Base-by-base conservation (phyloP, 495 filamentous ascomycete species). In the Penicillium turbatum region DNA sequence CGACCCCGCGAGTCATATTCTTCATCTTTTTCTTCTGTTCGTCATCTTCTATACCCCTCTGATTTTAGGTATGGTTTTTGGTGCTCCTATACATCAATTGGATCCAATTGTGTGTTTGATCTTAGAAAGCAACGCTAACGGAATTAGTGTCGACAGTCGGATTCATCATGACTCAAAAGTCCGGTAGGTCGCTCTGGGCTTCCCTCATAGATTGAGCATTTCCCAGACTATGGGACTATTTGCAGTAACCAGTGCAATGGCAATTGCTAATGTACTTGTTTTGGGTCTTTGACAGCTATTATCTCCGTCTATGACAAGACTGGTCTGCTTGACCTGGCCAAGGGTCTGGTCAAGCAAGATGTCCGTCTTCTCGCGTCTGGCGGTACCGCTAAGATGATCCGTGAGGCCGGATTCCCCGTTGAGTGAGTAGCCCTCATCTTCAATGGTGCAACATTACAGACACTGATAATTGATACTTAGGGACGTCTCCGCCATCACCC, bases 271-370 rank as follows among this genome's bases (percentile, higher is more conserved):
- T 43, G 5, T 48, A 21, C 10, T 40, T 21, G 51, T 42, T 30
- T 39, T 51, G 38, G 49, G 34, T 58, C 35, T 65, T 35, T 44
- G 17, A 79, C 75, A 86, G 93, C 93, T 37, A 97, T 98, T 64
- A 81, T 98, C 64, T 96, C 91, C 59, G 95, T 97, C 78, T 97
- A 92, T 67, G 88, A 98, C 78, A 98, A 98, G 86, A 96, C 92
- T 49, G 93, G 93, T 46, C 81, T 98, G 52, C 76, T 98, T 39
- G 93, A 98, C 73, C 81, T 98, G 48, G 93, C 93, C 56, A 97
- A 97, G 71, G 93, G 93, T 59, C 82, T 98, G 34, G 83, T 87
- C 60, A 83, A 95, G 77, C 79, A 93, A 57, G 86, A 95, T 81
- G 88, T 97, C 60, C 86, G 92, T 55, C 83, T 98, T 62, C 78